Base-by-base conservation (phyloP, 768 basidiomycete species). In the Coprinellus micaceus region DNA sequence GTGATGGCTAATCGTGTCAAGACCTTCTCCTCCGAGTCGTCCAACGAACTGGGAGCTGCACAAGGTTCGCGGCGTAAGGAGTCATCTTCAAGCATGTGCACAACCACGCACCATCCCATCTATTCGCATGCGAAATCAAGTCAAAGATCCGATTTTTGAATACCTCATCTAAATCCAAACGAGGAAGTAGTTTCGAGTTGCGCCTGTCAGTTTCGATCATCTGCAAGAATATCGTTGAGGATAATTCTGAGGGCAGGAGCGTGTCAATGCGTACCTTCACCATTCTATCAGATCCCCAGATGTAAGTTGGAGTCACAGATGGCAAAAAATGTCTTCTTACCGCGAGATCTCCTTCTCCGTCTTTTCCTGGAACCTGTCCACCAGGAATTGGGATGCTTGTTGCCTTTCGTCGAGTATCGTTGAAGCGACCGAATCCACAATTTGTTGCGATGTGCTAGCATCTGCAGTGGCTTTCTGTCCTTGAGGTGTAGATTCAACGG, bases 301-400 rank as follows among this genome's bases (percentile, higher is more conserved):
- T 26, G 19, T 29, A 12, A 15, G 19, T 3, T 19, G 12, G 15
- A 30, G 17, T 24, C 17, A 28, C n/a, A 30, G 24, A 30, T 9
- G 17, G 15, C 30, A 13, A 15, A 15, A 28, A 5, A 28, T 7
- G 17, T 6, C 1, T 28, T 15, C 25, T 10, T 62, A 88, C 95
- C 84, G 79, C 4, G 75, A 70, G 54, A 95, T 83, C 63, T 97
- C 96, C 67, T 86, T 94, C 68, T 96, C 91, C 4, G 82, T 89
- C 66, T 85, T 94, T 19, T 95, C 92, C 64, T 96, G 92, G 47
- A 88, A 74, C 63, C 83, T 87, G 60, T 96, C 93, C 1, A 96
- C 82, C 46, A 93, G 64, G 45, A 69, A 72, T 71, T 94, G 93
- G 50, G 93, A 74, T 28, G 77, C 75, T 56, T 74, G 77, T 52